phyloP scores from a whole-genome alignment of 1,284 basidiomycete genomes.

The Vanrija sp. region DNA sequence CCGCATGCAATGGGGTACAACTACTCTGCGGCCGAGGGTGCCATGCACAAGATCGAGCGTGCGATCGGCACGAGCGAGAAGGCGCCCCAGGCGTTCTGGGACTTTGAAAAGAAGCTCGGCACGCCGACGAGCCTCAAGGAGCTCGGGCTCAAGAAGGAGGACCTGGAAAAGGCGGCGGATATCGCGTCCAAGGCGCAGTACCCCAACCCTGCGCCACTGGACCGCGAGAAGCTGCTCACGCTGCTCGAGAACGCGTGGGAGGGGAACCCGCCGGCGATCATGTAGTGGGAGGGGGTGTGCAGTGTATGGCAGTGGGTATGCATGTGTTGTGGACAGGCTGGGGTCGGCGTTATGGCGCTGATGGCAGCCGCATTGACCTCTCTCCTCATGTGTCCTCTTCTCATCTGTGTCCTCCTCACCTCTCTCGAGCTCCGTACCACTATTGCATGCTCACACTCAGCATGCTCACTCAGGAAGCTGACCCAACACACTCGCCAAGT shows the following conservation, averaged over 20 bases:
- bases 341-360: too few species aligned
- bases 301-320: too few species aligned
- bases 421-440: too few species aligned
- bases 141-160: constrained; percentile 52
- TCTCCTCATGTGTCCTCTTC: too few species aligned
- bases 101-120: constrained; percentile 50
- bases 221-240: constrained; percentile 43
- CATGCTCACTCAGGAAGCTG: too few species aligned
- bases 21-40: constrained; percentile 44
- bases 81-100: constrained; percentile 50
- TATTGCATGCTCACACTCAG: too few species aligned
- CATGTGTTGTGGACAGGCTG: too few species aligned
- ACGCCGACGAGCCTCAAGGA: constrained; percentile 49
- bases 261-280: constrained; percentile 9
- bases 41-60: constrained; percentile 47
- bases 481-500: too few species aligned
- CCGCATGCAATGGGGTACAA: constrained; percentile 54
- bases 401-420: too few species aligned
- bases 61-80: constrained; percentile 38
- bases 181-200: constrained; percentile 51
- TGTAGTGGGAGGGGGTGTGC: not conserved
- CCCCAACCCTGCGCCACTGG: constrained; percentile 52
- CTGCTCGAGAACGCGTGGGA: constrained; percentile 32
- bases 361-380: too few species aligned
- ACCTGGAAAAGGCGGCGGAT: constrained; percentile 52